Conservation (phyloP, 257 asterid species). For the Salvia splendens region DNA sequence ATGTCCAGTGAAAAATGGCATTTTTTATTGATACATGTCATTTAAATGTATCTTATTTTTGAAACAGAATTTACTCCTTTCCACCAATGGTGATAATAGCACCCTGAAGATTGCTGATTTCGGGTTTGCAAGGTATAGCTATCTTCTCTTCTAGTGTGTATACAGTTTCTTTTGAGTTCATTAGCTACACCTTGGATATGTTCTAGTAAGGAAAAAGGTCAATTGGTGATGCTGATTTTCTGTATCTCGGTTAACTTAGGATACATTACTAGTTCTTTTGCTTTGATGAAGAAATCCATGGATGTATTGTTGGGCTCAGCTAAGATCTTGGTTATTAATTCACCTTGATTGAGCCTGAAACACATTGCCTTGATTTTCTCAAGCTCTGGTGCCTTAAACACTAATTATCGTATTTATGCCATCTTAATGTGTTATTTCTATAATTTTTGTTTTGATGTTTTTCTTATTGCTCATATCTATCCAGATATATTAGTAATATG, state of each 20-base stretch:
- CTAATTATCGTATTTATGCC: background rate
- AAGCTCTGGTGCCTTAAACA: conserved; percentile 10
- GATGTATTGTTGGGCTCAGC: conserved; percentile 1
- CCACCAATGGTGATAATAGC: conserved; percentile 42
- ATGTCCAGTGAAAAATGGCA: conserved; percentile 15
- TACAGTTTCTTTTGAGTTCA: conserved; percentile 8
- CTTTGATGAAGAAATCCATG: background rate
- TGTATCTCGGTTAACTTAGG: background rate
- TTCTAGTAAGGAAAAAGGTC: background rate
- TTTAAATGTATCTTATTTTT: conserved; percentile 30
- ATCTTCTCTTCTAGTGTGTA: background rate
- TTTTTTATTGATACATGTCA: conserved; percentile 25
- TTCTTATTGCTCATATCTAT: background rate
- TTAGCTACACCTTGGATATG: conserved; percentile 8
- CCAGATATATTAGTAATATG: background rate
- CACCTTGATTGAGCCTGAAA: background rate
- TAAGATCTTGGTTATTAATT: conserved; percentile 1
- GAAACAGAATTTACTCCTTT: conserved; percentile 59
- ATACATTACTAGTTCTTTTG: background rate
- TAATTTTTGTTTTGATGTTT: background rate
- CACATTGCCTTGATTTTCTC: background rate
- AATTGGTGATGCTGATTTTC: background rate
- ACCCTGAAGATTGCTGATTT: conserved; percentile 65
- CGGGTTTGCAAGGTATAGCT: conserved; percentile 78
- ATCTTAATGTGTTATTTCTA: background rate